These are phyloP conservation scores for Penicillium pancosmium DNA, from an alignment of 495 filamentous ascomycete species.

Conservation along the genomic window DNA sequence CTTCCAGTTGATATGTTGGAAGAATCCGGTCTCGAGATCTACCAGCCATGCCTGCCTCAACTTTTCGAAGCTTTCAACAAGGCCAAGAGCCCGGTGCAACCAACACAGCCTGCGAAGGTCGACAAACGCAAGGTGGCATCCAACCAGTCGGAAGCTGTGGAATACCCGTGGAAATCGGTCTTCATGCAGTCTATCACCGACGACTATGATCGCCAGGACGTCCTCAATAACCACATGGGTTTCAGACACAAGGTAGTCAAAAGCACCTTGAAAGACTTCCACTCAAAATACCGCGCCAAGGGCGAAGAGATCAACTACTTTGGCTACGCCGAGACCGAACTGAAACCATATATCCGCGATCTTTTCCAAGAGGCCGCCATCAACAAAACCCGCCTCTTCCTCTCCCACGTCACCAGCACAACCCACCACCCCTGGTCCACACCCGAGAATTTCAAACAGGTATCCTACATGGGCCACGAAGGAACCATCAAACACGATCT, in stretches of 20 bases:
- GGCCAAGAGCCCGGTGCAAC: conserved; percentile 19
- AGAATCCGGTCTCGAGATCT: conserved; percentile 43
- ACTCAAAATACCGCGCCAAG: conserved; percentile 35
- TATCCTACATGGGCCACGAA: conserved; percentile 37
- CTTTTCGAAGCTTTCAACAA: conserved; percentile 47
- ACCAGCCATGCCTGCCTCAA: conserved; percentile 51
- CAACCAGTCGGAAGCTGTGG: conserved; percentile 17
- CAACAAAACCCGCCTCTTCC: conserved; percentile 47
- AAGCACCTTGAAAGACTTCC: conserved; percentile 27
- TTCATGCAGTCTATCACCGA: conserved; percentile 53
- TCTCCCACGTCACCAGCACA: conserved; percentile 50
- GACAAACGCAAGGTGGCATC: conserved; percentile 9
- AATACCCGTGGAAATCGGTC: conserved; percentile 44
- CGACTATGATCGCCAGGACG: conserved; percentile 45
- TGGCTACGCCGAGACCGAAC: conserved; percentile 47
- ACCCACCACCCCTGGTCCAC: conserved; percentile 50
- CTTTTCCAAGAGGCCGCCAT: conserved; percentile 42
- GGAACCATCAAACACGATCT: conserved; percentile 31
- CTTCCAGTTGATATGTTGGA: conserved; percentile 50
- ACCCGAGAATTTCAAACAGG: conserved; percentile 34
- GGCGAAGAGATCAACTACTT: conserved; percentile 49
- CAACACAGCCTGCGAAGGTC: conserved; percentile 2
- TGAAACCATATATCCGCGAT: conserved; percentile 46
- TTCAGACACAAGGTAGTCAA: conserved; percentile 41
- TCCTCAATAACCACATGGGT: conserved; percentile 42